Conservation (phyloP, 768 basidiomycete genomes). For the Tricholoma terreum region DNA sequence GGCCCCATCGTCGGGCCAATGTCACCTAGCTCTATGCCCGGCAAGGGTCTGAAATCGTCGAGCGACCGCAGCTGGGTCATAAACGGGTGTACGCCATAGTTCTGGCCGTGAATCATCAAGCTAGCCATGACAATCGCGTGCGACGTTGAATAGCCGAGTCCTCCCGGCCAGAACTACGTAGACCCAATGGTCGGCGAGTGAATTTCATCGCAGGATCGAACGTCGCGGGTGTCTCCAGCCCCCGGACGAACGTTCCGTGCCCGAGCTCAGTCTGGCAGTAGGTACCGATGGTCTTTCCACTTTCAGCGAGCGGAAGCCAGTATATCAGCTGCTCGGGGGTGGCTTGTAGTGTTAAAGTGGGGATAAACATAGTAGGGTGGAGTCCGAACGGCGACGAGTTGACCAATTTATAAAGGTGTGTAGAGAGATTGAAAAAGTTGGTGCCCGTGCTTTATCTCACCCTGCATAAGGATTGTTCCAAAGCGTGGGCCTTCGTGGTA, state of each 20-base stretch:
- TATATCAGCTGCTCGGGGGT: constrained; percentile 19
- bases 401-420: too few relatives aligned
- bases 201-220: constrained; percentile 20
- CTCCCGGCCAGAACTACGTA: constrained; percentile 25
- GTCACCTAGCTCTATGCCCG: constrained; percentile 25
- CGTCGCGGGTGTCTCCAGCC: constrained; percentile 25
- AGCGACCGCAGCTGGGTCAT: constrained; percentile 25
- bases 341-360: constrained; percentile 20
- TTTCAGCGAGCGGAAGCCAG: constrained; percentile 22
- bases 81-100: constrained; percentile 24
- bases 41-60: constrained; percentile 18
- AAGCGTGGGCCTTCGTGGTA: constrained; percentile 22
- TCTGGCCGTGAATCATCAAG: constrained; percentile 10
- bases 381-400: constrained; percentile 26
- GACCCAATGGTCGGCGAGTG: constrained; percentile 22
- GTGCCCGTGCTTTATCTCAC: too few relatives aligned
- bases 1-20: constrained; percentile 21
- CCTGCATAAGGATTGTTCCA: constrained; percentile 17
- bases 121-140: constrained; percentile 27
- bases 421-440: constrained; percentile 13
- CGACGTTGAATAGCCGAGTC: constrained; percentile 20
- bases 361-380: constrained; percentile 22
- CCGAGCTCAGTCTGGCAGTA: constrained; percentile 28
- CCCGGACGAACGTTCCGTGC: constrained; percentile 25
- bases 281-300: constrained; percentile 20